Conservation (phyloP, 257 asterid genomes). For the Mitragyna speciosa region DNA sequence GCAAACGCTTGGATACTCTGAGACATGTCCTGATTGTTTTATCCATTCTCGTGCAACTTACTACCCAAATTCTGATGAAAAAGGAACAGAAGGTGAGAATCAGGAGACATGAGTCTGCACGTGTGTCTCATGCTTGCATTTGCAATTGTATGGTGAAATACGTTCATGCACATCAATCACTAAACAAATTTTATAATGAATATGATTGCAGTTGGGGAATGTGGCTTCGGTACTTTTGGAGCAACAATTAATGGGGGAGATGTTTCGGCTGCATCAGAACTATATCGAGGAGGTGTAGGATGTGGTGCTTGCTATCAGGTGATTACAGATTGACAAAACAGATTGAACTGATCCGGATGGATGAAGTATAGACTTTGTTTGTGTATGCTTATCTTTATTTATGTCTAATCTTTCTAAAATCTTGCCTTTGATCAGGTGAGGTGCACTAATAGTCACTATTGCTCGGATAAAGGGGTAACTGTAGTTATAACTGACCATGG, state of each 20-base stretch:
- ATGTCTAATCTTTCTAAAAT: background rate
- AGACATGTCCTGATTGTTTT: conserved; percentile 59
- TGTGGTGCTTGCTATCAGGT: conserved; percentile 91
- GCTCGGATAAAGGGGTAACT: conserved; percentile 66
- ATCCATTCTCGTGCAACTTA: conserved; percentile 62
- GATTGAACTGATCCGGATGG: background rate
- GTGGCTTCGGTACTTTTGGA: conserved; percentile 73
- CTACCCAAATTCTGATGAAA: conserved; percentile 69
- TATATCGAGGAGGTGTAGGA: conserved; percentile 67
- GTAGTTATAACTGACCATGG: conserved; percentile 73
- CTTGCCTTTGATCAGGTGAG: conserved; percentile 49
- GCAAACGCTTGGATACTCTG: conserved; percentile 39
- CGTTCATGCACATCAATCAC: background rate
- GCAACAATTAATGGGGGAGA: conserved; percentile 75
- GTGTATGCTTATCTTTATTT: background rate
- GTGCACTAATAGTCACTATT: conserved; percentile 58
- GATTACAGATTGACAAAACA: conserved; percentile 17
- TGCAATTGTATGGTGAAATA: background rate
- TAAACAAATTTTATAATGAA: background rate
- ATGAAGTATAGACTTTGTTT: background rate
- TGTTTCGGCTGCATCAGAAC: conserved; percentile 75
- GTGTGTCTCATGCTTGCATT: background rate
- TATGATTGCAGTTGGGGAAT: conserved; percentile 60
- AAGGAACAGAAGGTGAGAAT: conserved; percentile 68
- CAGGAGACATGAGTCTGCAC: background rate